Conservation (phyloP, 768 basidiomycete genomes). For the Suillus fuscotomentosus region DNA sequence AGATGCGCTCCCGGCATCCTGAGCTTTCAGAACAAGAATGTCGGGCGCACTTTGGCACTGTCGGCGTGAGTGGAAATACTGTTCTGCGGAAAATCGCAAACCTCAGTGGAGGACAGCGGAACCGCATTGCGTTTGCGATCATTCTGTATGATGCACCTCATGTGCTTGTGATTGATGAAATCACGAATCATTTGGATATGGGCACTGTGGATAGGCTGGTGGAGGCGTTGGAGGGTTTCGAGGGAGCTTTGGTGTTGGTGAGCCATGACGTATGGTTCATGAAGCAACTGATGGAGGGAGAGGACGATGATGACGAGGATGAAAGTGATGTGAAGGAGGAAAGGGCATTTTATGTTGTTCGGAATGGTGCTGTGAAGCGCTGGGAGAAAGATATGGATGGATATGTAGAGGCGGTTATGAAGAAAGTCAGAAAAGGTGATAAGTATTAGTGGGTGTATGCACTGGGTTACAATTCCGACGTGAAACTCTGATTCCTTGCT, state of each 20-base stretch:
- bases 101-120: constrained; percentile 14
- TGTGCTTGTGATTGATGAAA: constrained; percentile 56
- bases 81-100: constrained; percentile 22
- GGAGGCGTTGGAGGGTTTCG: constrained; percentile 46
- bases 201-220: constrained; percentile 58
- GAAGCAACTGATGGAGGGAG: constrained; percentile 22
- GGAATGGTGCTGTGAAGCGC: constrained; percentile 23
- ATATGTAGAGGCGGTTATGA: constrained; percentile 29
- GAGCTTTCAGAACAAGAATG: constrained; percentile 31
- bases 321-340: constrained; percentile 21
- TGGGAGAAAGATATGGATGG: constrained; percentile 27
- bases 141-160: constrained; percentile 53
- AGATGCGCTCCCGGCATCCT: constrained; percentile 24
- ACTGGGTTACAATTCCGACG: background rate
- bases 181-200: constrained; percentile 68
- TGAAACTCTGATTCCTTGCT: background rate
- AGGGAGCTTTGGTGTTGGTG: constrained; percentile 59
- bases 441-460: background rate
- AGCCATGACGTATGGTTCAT: constrained; percentile 55
- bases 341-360: constrained; percentile 18
- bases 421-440: constrained; percentile 15
- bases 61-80: constrained; percentile 11
- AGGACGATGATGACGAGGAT: constrained; percentile 18
- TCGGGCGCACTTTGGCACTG: constrained; percentile 15
- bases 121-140: constrained; percentile 54